These are phyloP conservation scores for Citrus sinensis DNA, from an alignment of 345 rosid species.

Conservation along the genomic window DNA sequence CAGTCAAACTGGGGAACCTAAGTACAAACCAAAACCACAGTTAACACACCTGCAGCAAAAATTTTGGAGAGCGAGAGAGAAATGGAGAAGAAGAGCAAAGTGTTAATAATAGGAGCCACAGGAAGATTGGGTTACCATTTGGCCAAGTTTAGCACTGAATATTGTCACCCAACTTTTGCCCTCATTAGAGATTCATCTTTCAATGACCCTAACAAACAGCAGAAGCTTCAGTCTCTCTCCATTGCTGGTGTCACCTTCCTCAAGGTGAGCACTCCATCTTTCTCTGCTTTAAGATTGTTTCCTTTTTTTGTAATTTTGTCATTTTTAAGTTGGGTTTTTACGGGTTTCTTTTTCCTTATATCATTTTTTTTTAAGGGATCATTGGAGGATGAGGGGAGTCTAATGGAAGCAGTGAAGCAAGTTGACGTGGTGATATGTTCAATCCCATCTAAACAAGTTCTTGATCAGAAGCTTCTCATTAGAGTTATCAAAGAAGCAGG, in stretches of 20 bases:
- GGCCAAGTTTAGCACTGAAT: conserved; percentile 27
- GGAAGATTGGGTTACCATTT: conserved; percentile 50
- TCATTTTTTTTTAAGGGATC: conserved; percentile 47
- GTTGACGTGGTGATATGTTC: conserved; percentile 82
- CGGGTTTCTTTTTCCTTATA: not conserved
- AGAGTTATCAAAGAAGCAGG: conserved; percentile 52
- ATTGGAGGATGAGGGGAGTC: conserved; percentile 59
- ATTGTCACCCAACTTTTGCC: conserved; percentile 54
- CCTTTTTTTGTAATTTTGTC: not conserved
- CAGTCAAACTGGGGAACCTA: not conserved
- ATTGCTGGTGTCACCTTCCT: conserved; percentile 48
- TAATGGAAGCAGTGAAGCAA: conserved; percentile 59
- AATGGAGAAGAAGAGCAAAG: conserved; percentile 50
- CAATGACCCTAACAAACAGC: conserved; percentile 42
- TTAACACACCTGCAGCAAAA: not conserved
- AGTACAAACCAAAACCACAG: not conserved
- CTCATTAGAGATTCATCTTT: conserved; percentile 51
- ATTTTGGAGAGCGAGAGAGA: not conserved
- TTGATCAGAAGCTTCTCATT: conserved; percentile 64
- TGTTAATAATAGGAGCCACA: conserved; percentile 68
- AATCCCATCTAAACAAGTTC: conserved; percentile 59
- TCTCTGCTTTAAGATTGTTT: not conserved
- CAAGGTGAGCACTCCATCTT: conserved; percentile 35
- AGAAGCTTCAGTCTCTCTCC: conserved; percentile 45
- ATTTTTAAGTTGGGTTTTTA: not conserved